Base-by-base conservation (phyloP, 176 grass and related monocot genomes). In the bread wheat (Triticum aestivum) region DNA sequence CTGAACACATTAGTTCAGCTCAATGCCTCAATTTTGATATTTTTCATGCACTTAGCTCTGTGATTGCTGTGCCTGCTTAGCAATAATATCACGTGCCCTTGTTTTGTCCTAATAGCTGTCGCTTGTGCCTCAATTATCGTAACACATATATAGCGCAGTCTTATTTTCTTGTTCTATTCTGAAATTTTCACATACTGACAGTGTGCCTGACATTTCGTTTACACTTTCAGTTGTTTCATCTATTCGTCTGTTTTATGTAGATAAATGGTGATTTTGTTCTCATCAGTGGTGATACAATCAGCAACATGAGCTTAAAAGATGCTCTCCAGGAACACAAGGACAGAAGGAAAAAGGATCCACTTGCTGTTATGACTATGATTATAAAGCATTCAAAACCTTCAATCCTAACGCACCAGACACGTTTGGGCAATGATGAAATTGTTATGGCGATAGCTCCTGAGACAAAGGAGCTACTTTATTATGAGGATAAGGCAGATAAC, bases 351-450 rank as follows among this genome's bases (percentile, higher is more conserved):
- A 94, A 91, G 21, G 97, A 94, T 75, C 94, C 90, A 4, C 90
- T 94, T 88, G 91, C 97, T 86, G 83, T 99, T 61, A 99, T 99
- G 94, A 99, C 97, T 47, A 99, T 96, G 89, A 87, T 99, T 78
- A 91, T 99, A 75, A 94, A 96, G 73, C 85, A 87, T 65, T 94
- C 97, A 45, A 99, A 96, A 87, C 89, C 92, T 78, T 89, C 88
- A 70, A 83, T 63, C 61, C 62, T 96, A 42, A 96, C 90, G 0
- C 89, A 91, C 52, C 90, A 94, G 79, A 91, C 97, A 79, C 89
- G 97, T 10, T 72, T 99, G 34, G 97, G 97, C 11, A 99, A 84
- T 83, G 97, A 99, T 62, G 92, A 99, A 85, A 89, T 91, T 91
- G 42, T 90, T 56, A 96, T 90, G 92, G 92, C 89, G 29, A 84